phyloP scores from a whole-genome alignment of 2,329 filamentous ascomycete genomes.

The Stagonosporopsis cucurbitacearum region DNA sequence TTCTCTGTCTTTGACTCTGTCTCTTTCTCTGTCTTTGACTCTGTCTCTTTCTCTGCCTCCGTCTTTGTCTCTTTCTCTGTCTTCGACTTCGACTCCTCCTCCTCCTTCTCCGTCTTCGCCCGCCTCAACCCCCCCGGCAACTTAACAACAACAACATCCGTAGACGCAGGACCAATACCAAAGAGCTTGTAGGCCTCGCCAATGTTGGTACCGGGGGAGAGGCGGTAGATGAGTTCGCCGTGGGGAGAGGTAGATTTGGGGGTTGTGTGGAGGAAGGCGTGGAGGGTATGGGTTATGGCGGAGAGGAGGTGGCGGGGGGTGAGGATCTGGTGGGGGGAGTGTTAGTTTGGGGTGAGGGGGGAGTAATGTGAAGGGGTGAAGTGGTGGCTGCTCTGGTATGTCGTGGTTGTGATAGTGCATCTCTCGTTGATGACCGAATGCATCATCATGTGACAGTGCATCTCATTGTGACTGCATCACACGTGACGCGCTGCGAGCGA shows the following conservation, averaged over 20 bases:
- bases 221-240: constrained; percentile 81
- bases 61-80: no score
- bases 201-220: constrained; percentile 89
- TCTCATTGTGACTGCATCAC: no score
- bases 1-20: no score
- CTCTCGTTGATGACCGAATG: no score
- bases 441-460: no score
- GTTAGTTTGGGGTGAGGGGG: not conserved
- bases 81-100: no score
- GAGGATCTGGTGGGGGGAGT: constrained; percentile 61
- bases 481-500: not conserved
- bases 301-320: constrained; percentile 76
- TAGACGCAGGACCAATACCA: constrained; percentile 76
- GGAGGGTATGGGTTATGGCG: constrained; percentile 78
- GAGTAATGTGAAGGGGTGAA: not conserved
- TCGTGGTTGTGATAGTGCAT: no score
- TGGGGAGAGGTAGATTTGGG: constrained; percentile 82
- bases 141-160: constrained; percentile 80
- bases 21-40: no score
- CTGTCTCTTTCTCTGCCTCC: no score
- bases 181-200: constrained; percentile 89
- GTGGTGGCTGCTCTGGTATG: no score
- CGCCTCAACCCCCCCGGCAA: no score
- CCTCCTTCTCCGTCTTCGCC: no score
- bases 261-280: constrained; percentile 64